A percentile compares a stretch with the other conserved stretches of the same genome.
Evolutionary conservation across 495 filamentous ascomycete genomes (phyloP).

Genomic region (Talaromyces trachyspermus): DNA sequence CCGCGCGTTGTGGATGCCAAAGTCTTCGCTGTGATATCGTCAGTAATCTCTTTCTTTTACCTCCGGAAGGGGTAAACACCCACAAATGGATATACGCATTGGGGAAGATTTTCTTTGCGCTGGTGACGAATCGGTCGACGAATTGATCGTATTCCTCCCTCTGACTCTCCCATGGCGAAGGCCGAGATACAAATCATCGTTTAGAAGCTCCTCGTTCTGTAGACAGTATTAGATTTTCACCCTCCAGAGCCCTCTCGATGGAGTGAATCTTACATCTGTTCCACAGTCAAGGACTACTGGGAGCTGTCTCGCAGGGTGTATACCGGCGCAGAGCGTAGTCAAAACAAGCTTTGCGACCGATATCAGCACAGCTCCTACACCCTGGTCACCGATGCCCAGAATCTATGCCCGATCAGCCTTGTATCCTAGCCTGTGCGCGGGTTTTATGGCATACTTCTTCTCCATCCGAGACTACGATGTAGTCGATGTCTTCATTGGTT

Average conservation of each 20-base stretch:
- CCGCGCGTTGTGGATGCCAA: constrained; percentile 50
- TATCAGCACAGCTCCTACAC: constrained; percentile 82
- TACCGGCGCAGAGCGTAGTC: constrained; percentile 77
- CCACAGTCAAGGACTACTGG: constrained; percentile 86
- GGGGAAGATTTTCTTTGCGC: constrained; percentile 62
- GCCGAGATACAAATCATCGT: constrained; percentile 79
- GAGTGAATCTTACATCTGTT: constrained; percentile 48
- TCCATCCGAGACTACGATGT: constrained; percentile 81
- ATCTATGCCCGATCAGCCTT: constrained; percentile 41
- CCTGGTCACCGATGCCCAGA: constrained; percentile 85
- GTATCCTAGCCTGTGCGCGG: background rate
- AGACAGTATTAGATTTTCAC: background rate
- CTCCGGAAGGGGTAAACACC: constrained; percentile 9
- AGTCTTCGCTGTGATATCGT: constrained; percentile 41
- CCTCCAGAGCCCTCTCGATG: background rate
- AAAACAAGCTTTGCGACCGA: constrained; percentile 76
- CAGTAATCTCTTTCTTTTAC: background rate
- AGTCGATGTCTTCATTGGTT: constrained; percentile 66
- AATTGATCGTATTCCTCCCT: constrained; percentile 76
- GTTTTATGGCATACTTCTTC: constrained; percentile 39
- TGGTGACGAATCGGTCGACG: constrained; percentile 64
- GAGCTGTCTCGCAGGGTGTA: constrained; percentile 71
- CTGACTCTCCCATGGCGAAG: constrained; percentile 55
- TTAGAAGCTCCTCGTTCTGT: constrained; percentile 65
- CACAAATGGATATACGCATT: constrained; percentile 79